Evolutionary conservation across 345 rosid species (phyloP), one percentile per base, ranked within the genome.

Genomic region (Camelina hispida): DNA sequence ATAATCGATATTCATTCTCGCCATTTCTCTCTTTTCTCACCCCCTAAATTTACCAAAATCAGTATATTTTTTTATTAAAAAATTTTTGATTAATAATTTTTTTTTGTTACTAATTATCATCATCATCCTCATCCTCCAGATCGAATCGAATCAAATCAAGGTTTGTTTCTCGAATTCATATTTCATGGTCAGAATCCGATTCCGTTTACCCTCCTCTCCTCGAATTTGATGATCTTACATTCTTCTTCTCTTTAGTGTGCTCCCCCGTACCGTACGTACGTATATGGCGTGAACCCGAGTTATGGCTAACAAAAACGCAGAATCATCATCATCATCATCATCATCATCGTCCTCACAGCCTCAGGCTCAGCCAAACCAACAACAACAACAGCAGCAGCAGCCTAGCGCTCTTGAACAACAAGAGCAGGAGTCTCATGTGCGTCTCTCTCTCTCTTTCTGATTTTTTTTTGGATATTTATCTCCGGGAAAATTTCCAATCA

Each of bases 261-360:
- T 22, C 23, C 18, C 6, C 17, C 32, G 5, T 7, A 7, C 7
- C 37, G 30, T 28, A 34, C 37, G 56, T 14, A 32, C 32, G 73
- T 68, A 16, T 61, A 62, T 74, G 66, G 61, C 69, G 69, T 79
- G 76, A 72, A 74, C 20, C 20, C 42, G 30, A 77, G 69, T 37
- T 13, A 90, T 90, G 96, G 72, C 87, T 54, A 82, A 73, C 73
- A 86, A 83, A 63, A 82, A 65, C 75, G 69, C 72, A 38, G 97
- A 85, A 59, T 67, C 35, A 32, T 34, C 35, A 32, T 32, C 35
- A 5, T 32, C 35, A 32, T 32, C 37, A 1, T 34, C 37, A 34
- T 34, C 37, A 7, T 34, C 37, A 34, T 34, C 37, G 9, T 34
- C 85, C 38, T 55, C 81, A 48, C 86, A 80, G 85, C 81, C 83